Percentiles rank a stretch among this genome's conserved stretches.
Conservation (phyloP, 129 eudicot species). For the Escallonia rubra region DNA sequence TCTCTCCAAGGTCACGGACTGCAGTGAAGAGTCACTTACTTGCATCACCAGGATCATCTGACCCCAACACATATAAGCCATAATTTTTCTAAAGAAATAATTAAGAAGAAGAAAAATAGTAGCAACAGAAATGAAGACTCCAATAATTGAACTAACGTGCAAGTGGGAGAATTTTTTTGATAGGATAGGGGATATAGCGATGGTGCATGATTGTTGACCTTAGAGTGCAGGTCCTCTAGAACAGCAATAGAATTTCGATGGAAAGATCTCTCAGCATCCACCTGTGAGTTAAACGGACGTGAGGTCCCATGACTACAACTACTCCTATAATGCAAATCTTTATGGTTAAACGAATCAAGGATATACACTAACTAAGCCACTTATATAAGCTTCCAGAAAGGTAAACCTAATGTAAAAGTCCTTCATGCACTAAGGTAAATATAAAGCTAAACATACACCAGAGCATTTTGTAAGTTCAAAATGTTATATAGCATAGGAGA, state of each 20-base stretch:
- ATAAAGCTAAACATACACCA: too few species aligned
- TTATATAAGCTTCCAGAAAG: too few species aligned
- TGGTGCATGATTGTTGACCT: conserved; percentile 27
- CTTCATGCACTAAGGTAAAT: too few species aligned
- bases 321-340: too few species aligned
- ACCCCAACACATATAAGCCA: background rate
- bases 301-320: conserved; percentile 10
- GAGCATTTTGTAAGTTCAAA: too few species aligned
- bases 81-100: background rate
- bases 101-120: background rate
- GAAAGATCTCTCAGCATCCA: conserved; percentile 83
- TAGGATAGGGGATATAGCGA: too few species aligned
- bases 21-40: conserved; percentile 27
- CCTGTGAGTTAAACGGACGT: conserved; percentile 36
- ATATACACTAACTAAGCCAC: too few species aligned
- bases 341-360: too few species aligned
- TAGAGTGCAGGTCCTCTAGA: conserved; percentile 64
- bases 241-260: conserved; percentile 57
- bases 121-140: background rate
- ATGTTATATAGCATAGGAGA: too few species aligned
- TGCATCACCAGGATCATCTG: conserved; percentile 73
- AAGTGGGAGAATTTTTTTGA: too few species aligned
- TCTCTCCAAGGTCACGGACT: conserved; percentile 21
- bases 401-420: too few species aligned
- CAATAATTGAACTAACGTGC: background rate